Evolutionary conservation across 345 rosid species (phyloP), one percentile per base, ranked within the genome.

Genomic region (Eutrema heterophyllum): DNA sequence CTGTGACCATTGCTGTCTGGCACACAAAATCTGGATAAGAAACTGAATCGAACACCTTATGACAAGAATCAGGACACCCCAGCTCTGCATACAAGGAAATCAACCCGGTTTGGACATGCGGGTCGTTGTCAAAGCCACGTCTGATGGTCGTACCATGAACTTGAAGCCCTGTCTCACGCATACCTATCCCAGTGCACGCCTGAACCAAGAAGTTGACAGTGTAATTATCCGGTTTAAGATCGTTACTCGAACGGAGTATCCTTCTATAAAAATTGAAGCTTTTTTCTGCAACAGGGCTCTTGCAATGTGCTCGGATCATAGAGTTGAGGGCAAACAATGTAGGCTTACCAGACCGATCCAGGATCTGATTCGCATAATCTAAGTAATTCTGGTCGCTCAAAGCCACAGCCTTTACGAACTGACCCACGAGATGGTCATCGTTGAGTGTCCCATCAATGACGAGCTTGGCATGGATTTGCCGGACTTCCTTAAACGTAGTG

Each of bases 301-400:
- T 85, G 74, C 85, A 86, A 75, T 85, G 83, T 26, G 82, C 89
- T 73, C 91, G 73, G 78, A 85, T 87, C 84, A 89, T 76, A 52
- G 91, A 79, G 57, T 88, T 88, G 33, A 84, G 81, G 59, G 83
- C 67, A 67, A 83, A 86, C 58, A 86, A 66, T 33, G 85, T 84
- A 16, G 90, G 89, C 27, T 39, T 54, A 32, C 65, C 18, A 41
- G 86, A 88, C 27, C 71, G 82, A 30, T 83, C 79, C 16, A 89
- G 83, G 68, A 89, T 67, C 56, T 54, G 82, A 60, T 70, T 36
- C 16, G 85, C 84, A 62, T 89, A 85, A 6, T 57, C 61, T 64
- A 89, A 53, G 68, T 86, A 75, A 3, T 11, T 70, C 46, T 83
- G 86, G 68, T 79, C 82, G 3, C 81, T 79, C 0, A 85, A 70